Base-by-base conservation (phyloP, 1,284 basidiomycete species). In the Flammula alnicola region DNA sequence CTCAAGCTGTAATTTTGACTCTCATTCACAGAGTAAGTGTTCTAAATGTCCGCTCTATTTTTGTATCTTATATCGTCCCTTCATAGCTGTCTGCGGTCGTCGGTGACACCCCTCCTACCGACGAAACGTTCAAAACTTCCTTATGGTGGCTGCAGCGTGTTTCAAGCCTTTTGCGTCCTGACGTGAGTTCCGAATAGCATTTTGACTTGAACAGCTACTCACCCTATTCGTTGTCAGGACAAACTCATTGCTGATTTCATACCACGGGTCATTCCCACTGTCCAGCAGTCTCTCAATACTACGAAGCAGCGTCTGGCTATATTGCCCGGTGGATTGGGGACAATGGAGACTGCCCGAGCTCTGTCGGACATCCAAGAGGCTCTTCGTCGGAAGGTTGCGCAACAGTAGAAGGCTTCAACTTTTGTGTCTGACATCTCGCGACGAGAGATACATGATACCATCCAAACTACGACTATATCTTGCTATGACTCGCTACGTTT, bases 71-170 rank as follows among this genome's bases (percentile, higher is more conserved):
- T 48, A 47, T 38, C 37, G 47, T 49, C 41, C 33, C 44, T 22
- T 40, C 30, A 3, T 63, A 90, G 88, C 76, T 91, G 22, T 81
- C 88, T 47, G 76, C 80, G 33, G 76, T 86, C 49, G 78, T 91
- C 38, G 83, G 84, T 44, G 88, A 91, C 64, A 83, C 80, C 4
- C 78, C 86, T 14, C 86, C 89, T 6, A 77, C 78, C 37, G 89
- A 91, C 52, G 90, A 92, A 60, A 70, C 79, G 5, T 91, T 91
- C 77, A 90, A 90, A 69, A 80, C 79, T 12, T 81, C 84, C 5
- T 70, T 92, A 47, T 91, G 90, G 88, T 92, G 89, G 89, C 69
- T 92, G 57, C 88, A 91, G 63, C 83, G 89, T 48, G 77, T 86
- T 27, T 73, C 87, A 4, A 73, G 77, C 14, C 74, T 84, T 32